Evolutionary conservation across 2,329 filamentous ascomycete species (phyloP), one percentile per base, ranked within the genome.

Genomic region (Cryphonectria japonica): DNA sequence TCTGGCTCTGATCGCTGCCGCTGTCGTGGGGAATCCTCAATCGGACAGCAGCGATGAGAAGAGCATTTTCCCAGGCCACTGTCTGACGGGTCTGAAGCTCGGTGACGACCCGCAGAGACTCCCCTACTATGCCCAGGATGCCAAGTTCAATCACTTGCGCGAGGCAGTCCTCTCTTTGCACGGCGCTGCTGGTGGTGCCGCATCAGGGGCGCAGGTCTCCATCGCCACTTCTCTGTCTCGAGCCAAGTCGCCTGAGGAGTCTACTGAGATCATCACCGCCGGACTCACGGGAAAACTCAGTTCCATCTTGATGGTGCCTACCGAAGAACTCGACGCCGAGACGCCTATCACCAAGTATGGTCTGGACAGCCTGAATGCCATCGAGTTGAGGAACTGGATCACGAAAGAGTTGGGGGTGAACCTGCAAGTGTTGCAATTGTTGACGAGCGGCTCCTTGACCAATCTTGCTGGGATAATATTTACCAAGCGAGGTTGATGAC

Each of bases 121-220:
- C 66, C 86, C 85, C 0, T 89, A 87, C 79, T 89, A 86, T 83
- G 83, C 83, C 3, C 76, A 81, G 2, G 87, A 89, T 65, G 85
- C 83, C 68, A 88, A 87, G 76, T 88, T 88, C 78, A 83, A 83
- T 69, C 80, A 83, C 43, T 80, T 89, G 37, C 82, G 83, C 16
- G 80, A 83, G 61, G 78, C 78, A 9, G 81, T 80, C 0, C 79
- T 82, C 11, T 81, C 79, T 0, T 29, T 46, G 43, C 29, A 62
- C 34, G 3, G 64, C 46, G 26, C 68, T n/a, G 1, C 57, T n/a
- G 43, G 39, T 46, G 37, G 26, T 13, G 8, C 46, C 1, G 6
- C 46, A 79, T 79, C 13, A 78, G 79, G 50, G 77, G 80, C 19
- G 76, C 78, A 19, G 75, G 74, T 19, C 68, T 85, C 84, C 0